Evolutionary conservation across 1,284 basidiomycete genomes (phyloP).

Genomic region (Inonotus hispidus): DNA sequence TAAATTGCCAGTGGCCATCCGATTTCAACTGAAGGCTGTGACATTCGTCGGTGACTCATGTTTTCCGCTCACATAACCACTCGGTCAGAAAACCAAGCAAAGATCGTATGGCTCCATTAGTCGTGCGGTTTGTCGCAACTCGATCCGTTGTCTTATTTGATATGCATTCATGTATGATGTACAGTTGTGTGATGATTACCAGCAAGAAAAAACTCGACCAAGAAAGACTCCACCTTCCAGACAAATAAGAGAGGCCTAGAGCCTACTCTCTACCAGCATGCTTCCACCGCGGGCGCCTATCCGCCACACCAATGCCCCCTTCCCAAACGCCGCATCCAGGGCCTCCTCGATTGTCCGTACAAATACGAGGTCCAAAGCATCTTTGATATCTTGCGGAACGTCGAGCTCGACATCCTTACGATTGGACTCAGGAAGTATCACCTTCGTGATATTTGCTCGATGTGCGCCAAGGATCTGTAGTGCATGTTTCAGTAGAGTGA

Average conservation of each 20-base stretch:
- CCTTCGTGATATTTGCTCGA: slow-evolving; percentile 74
- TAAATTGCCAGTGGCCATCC: too few species aligned
- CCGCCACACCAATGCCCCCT: slow-evolving; percentile 51
- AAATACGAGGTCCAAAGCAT: slow-evolving; percentile 75
- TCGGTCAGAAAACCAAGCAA: too few species aligned
- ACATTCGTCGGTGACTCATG: too few species aligned
- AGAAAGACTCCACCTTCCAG: neutral
- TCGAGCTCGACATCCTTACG: slow-evolving; percentile 84
- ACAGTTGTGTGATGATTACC: too few species aligned
- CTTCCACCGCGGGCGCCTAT: neutral
- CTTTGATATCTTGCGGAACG: slow-evolving; percentile 63
- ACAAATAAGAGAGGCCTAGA: neutral
- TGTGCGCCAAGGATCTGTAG: slow-evolving; percentile 70
- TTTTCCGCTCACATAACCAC: too few species aligned
- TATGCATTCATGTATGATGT: too few species aligned
- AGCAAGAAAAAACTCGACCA: neutral
- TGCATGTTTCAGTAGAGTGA: slow-evolving; percentile 3
- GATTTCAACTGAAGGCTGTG: too few species aligned
- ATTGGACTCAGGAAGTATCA: slow-evolving; percentile 80
- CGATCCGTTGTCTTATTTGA: too few species aligned
- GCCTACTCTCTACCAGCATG: slow-evolving; percentile 13
- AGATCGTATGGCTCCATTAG: too few species aligned
- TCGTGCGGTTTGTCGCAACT: too few species aligned
- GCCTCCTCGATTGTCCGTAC: slow-evolving; percentile 76
- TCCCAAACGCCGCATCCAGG: slow-evolving; percentile 75